Base-by-base conservation (phyloP, 2,329 filamentous ascomycete genomes). In the Dactylella cylindrospora region DNA sequence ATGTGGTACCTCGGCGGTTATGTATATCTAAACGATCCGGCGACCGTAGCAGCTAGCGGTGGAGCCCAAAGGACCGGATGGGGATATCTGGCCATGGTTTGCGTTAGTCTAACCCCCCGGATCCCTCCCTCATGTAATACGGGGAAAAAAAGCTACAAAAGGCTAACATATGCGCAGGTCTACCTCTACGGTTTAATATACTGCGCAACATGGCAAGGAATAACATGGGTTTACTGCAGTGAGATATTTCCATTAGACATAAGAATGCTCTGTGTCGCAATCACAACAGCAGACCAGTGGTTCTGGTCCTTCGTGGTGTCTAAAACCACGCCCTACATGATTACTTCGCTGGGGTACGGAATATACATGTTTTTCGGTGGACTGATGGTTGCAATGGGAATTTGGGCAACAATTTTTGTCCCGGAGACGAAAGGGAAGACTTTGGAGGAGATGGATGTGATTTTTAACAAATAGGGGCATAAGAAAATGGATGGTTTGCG, bases 151-250 rank as follows among this genome's bases (percentile, higher is more conserved):
- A n/a, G 36, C 17, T n/a, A 6, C 8, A 6, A 6, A 43, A 31
- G 8, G 10, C 20, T 26, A 6, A 28, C 12, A 31, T 23, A 20
- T 4, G 4, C 10, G 6, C 17, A 62, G 49, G 57, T 62, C 20
- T 54, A 62, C 17, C 39, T 62, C 8, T 55, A 62, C 84, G 84
- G 0, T 82, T 82, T 0, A 80, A 82, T 33, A 84, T 82, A 74
- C 87, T 84, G 84, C 85, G 86, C 69, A 81, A 86, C 68, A 79
- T 85, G 4, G 80, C 79, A 31, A 84, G 88, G 72, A 86, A 88
- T 61, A 83, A 84, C 0, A 82, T 82, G 8, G 82, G 83, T 0
- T 76, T 85, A 32, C 76, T 88, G 9, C 76, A 85, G 53, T 80
- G 80, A 20, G 73, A 55, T 62, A n/a, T 62, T 62, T 38, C 49